phyloP scores from a whole-genome alignment of 176 grass and related monocot genomes.

The Carex cristatella region DNA sequence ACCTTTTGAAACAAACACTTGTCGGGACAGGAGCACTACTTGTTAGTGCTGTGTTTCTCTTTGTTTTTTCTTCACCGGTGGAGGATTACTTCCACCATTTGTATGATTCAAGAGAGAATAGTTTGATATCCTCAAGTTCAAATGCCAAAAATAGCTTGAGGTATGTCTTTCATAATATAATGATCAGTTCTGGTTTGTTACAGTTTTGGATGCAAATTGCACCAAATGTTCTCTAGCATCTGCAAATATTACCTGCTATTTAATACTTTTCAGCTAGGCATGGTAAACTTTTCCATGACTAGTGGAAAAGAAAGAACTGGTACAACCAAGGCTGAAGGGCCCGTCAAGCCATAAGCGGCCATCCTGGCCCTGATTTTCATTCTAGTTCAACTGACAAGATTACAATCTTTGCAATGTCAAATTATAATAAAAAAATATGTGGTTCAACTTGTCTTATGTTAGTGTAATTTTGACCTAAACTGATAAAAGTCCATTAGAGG shows the following conservation, averaged over 20 bases:
- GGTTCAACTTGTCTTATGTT: not conserved
- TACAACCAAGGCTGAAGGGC: not conserved
- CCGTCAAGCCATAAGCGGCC: not conserved
- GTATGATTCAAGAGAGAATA: slow-evolving; percentile 28
- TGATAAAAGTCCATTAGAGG: not conserved
- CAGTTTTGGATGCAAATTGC: not conserved
- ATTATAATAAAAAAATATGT: not conserved
- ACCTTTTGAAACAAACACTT: slow-evolving; percentile 87
- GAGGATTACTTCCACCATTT: slow-evolving; percentile 57
- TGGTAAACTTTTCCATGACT: not conserved
- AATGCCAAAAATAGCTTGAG: slow-evolving; percentile 57
- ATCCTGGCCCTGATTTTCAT: not conserved
- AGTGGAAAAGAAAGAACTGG: not conserved
- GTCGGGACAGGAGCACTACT: slow-evolving; percentile 81
- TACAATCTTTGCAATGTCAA: not conserved
- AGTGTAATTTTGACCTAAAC: not conserved
- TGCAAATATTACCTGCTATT: not conserved
- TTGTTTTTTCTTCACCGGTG: slow-evolving; percentile 55
- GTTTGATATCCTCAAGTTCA: slow-evolving; percentile 24
- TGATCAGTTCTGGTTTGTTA: not conserved
- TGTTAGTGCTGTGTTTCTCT: slow-evolving; percentile 56
- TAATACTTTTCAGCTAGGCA: not conserved
- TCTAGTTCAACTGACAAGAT: not conserved
- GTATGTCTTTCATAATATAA: slow-evolving; percentile 13
- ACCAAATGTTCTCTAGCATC: not conserved